Evolutionary conservation across 371 early-diverging fungal genomes (phyloP).

Genomic region (Haplosporangium sp.): DNA sequence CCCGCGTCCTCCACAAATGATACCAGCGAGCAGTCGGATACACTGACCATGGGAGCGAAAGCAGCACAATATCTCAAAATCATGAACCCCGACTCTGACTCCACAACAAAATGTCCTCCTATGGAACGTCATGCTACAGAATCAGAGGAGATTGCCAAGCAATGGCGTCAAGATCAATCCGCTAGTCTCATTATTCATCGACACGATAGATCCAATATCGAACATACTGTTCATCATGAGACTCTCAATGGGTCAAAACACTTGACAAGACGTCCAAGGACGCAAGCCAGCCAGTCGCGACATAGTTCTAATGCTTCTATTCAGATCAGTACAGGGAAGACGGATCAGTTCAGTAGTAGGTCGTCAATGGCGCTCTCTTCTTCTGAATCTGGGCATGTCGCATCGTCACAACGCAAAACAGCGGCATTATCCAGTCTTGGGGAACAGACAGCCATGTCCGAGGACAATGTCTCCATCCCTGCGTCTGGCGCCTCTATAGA

Average conservation of each 20-base stretch:
- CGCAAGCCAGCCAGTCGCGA: too few species aligned
- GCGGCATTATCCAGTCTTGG: neutral
- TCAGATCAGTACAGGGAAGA: too few species aligned
- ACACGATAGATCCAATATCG: constrained; percentile 12
- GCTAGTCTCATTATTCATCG: constrained; percentile 10
- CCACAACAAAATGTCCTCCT: neutral
- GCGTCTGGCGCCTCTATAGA: constrained; percentile 1
- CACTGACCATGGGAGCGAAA: too few species aligned
- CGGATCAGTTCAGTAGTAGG: too few species aligned
- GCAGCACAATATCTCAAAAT: neutral
- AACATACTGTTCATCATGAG: constrained; percentile 15
- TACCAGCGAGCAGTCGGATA: too few species aligned
- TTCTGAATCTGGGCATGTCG: neutral
- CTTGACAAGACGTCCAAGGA: too few species aligned
- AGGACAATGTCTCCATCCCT: constrained; percentile 11
- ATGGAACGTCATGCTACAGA: neutral
- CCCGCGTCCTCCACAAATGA: too few species aligned
- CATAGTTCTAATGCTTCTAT: too few species aligned
- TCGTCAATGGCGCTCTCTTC: too few species aligned
- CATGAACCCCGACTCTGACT: neutral
- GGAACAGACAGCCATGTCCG: constrained; percentile 14
- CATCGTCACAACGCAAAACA: neutral
- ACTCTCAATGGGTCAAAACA: constrained; percentile 4
- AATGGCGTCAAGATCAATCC: constrained; percentile 31
- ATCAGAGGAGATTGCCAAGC: constrained; percentile 22